These are phyloP conservation scores for Bacidia gigantensis DNA, from an alignment of 495 filamentous ascomycete genomes.

Conservation along the genomic window DNA sequence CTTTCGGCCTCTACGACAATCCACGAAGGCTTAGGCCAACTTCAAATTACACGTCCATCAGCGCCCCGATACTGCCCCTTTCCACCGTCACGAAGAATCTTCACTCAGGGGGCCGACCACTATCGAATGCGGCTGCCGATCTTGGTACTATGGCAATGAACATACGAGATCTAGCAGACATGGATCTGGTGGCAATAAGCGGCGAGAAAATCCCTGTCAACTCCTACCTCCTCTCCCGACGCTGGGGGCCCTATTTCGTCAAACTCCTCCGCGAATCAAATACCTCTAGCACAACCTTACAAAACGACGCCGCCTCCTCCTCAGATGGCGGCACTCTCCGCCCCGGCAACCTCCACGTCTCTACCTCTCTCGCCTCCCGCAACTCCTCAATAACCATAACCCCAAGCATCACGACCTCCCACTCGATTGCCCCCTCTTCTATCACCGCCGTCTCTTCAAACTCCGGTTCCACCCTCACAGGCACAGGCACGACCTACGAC, in stretches of 20 bases:
- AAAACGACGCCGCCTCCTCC: constrained; percentile 17
- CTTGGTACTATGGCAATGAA: constrained; percentile 68
- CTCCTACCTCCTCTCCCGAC: constrained; percentile 67
- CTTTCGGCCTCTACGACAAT: constrained; percentile 94
- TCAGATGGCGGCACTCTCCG: constrained; percentile 40
- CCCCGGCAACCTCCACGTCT: constrained; percentile 19
- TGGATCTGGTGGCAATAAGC: constrained; percentile 84
- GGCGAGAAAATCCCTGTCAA: constrained; percentile 90
- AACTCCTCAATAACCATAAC: constrained; percentile 82
- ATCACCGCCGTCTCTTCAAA: constrained; percentile 19
- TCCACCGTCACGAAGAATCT: constrained; percentile 45
- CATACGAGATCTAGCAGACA: constrained; percentile 79
- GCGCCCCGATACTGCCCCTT: constrained; percentile 47
- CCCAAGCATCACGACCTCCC: constrained; percentile 47
- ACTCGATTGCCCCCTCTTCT: constrained; percentile 43
- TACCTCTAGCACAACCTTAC: constrained; percentile 22
- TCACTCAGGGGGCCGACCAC: constrained; percentile 54
- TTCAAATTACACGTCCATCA: constrained; percentile 68
- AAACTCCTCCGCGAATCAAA: constrained; percentile 71
- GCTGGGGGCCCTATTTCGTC: constrained; percentile 93
- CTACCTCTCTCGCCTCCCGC: constrained; percentile 34
- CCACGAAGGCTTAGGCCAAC: constrained; percentile 62
- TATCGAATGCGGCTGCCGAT: constrained; percentile 62
- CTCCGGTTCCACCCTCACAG: constrained; percentile 15
- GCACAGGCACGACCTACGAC: constrained; percentile 21